Evolutionary conservation across 805 yeast species (phyloP).

Genomic region (Cyberlindnera americana): DNA sequence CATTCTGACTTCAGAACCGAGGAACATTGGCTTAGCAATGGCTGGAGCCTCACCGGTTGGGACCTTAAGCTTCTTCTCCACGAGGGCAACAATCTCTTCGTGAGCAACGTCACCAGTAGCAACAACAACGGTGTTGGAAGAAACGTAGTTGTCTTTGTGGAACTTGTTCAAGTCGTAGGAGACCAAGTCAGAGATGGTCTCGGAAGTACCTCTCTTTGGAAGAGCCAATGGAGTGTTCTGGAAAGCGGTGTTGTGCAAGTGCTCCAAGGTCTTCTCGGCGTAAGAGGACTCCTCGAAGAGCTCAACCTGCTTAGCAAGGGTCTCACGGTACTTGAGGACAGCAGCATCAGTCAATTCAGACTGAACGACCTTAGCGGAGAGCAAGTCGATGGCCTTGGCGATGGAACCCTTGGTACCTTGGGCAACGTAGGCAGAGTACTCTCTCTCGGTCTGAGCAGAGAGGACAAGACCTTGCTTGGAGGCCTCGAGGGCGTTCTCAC

Average conservation of each 20-base stretch:
- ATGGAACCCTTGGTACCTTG: conserved; percentile 49
- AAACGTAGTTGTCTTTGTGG: conserved; percentile 52
- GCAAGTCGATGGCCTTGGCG: conserved; percentile 47
- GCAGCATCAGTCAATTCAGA: conserved; percentile 40
- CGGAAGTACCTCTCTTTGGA: conserved; percentile 74
- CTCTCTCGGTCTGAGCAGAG: conserved; percentile 54
- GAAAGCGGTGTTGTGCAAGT: conserved; percentile 79
- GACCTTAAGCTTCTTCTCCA: conserved; percentile 48
- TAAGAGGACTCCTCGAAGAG: conserved; percentile 55
- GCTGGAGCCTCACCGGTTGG: conserved; percentile 51
- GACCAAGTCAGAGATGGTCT: conserved; percentile 56
- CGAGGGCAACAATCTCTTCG: conserved; percentile 63
- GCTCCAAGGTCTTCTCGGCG: conserved; percentile 58
- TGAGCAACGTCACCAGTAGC: conserved; percentile 70
- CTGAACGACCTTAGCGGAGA: conserved; percentile 41
- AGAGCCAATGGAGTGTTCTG: conserved; percentile 79
- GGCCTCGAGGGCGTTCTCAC: conserved; percentile 33
- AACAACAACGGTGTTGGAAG: conserved; percentile 66
- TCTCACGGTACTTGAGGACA: conserved; percentile 44
- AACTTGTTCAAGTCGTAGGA: conserved; percentile 55
- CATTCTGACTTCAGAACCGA: conserved; percentile 84
- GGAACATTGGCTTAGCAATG: conserved; percentile 55
- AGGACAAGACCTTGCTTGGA: conserved; percentile 53
- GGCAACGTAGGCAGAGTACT: conserved; percentile 59
- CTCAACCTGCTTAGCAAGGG: conserved; percentile 45